Conservation (phyloP, 805 yeast species). For the Lipomyces spencermartinsiae region DNA sequence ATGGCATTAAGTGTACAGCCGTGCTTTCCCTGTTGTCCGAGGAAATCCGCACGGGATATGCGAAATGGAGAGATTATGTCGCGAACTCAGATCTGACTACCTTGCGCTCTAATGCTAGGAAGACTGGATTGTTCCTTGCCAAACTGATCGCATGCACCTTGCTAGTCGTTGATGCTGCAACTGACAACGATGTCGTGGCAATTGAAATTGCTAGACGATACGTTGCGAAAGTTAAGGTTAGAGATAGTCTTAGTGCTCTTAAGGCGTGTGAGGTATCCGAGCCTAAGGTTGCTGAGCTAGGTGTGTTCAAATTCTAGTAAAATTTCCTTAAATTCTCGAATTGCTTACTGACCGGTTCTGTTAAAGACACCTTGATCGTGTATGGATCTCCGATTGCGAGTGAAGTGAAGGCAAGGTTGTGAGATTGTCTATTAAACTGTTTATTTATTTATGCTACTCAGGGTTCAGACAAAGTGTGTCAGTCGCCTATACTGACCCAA, state of each 20-base stretch:
- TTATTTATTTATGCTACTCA: no score
- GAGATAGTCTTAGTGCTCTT: not conserved
- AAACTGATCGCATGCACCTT: conserved; percentile 22
- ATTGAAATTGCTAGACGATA: conserved; percentile 29
- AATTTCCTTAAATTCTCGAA: not conserved
- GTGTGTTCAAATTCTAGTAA: not conserved
- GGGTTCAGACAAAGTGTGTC: no score
- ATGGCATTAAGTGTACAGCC: no score
- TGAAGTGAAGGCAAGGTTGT: not conserved
- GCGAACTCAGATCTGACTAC: conserved; percentile 6
- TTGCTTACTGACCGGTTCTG: not conserved
- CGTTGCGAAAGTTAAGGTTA: conserved; percentile 6
- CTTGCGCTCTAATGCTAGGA: conserved; percentile 26
- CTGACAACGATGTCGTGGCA: conserved; percentile 27
- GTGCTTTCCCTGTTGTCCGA: not conserved
- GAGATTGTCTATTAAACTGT: not conserved
- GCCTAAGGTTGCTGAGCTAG: not conserved
- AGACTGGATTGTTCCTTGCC: conserved; percentile 19
- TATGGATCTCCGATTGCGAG: not conserved
- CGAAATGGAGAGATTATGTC: conserved; percentile 15
- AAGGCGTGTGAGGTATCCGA: not conserved
- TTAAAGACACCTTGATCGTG: not conserved
- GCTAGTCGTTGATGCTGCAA: conserved; percentile 28
- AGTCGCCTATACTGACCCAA: no score
- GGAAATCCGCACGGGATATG: conserved; percentile 4